Percentiles rank a stretch among this genome's conserved stretches.
These are phyloP conservation scores for Cercospora nicotianae DNA, from an alignment of 2,329 filamentous ascomycete genomes.

Conservation along the genomic window DNA sequence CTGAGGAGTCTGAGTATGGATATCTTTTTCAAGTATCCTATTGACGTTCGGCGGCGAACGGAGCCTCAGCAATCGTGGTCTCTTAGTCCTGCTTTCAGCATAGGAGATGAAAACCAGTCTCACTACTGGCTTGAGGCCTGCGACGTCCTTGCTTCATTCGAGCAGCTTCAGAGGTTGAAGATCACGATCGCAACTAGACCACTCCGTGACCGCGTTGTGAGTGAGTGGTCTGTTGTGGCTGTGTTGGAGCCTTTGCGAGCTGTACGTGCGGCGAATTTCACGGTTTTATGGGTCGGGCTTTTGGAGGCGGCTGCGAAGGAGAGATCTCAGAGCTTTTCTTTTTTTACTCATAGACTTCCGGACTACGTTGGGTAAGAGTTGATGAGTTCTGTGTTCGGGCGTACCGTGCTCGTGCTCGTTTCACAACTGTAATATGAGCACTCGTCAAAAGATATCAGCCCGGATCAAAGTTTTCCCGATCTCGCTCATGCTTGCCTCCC, in stretches of 20 bases:
- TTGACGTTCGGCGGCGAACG: background rate
- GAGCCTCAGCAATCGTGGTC: background rate
- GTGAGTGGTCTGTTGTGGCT: background rate
- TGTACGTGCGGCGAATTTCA: background rate
- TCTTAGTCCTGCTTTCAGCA: background rate
- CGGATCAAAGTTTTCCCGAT: background rate
- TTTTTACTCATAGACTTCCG: too few relatives aligned
- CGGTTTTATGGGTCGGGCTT: background rate
- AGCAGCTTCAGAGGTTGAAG: background rate
- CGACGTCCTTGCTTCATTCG: background rate
- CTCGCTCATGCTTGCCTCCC: background rate
- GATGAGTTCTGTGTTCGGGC: too few relatives aligned
- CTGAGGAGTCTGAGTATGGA: background rate
- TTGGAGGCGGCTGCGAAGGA: background rate
- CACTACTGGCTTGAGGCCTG: background rate
- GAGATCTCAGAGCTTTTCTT: background rate
- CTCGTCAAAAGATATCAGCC: too few relatives aligned
- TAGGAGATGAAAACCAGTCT: background rate
- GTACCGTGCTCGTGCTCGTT: too few relatives aligned
- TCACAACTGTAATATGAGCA: too few relatives aligned
- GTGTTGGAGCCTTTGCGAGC: background rate
- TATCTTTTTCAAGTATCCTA: too few relatives aligned
- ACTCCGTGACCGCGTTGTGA: background rate
- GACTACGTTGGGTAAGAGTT: too few relatives aligned
- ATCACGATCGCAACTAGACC: background rate